Conservation (phyloP, 2,329 filamentous ascomycete genomes). For the Macroventuria anomochaeta region DNA sequence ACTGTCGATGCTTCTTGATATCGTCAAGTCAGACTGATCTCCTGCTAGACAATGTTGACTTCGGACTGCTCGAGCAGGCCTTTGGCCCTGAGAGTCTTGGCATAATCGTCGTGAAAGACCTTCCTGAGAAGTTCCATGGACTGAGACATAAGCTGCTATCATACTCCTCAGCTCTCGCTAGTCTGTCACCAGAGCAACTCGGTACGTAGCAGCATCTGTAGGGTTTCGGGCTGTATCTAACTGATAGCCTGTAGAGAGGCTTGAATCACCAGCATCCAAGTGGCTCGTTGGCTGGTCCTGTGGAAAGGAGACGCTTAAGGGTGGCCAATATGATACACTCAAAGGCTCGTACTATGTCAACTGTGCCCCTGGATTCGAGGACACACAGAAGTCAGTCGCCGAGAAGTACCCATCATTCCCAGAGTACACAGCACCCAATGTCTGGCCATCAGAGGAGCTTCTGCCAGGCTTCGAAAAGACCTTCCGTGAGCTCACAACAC, state of each 20-base stretch:
- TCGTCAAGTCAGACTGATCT: conserved; percentile 12
- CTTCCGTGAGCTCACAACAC: conserved; percentile 75
- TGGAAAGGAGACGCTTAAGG: conserved; percentile 80
- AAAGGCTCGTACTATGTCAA: conserved; percentile 88
- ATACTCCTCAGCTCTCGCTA: conserved; percentile 87
- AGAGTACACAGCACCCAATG: conserved; percentile 87
- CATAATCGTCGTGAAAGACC: conserved; percentile 89
- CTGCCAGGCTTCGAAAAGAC: conserved; percentile 78
- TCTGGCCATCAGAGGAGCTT: conserved; percentile 76
- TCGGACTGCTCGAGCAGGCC: conserved; percentile 73
- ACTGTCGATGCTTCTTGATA: not conserved
- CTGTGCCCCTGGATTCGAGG: conserved; percentile 71
- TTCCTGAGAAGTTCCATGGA: conserved; percentile 73
- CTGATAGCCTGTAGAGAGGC: conserved; percentile 43
- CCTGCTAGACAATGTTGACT: conserved; percentile 67
- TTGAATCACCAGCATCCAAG: conserved; percentile 60
- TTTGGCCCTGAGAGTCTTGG: conserved; percentile 91
- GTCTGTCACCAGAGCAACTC: conserved; percentile 73
- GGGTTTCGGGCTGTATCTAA: not conserved
- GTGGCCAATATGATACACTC: conserved; percentile 77
- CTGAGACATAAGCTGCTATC: conserved; percentile 78
- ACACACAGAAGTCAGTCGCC: conserved; percentile 56
- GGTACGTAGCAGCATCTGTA: conserved; percentile 56
- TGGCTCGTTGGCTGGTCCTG: conserved; percentile 77
- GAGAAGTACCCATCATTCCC: conserved; percentile 71